Evolutionary conservation across 1,139 yeast genomes (phyloP), one percentile per base, ranked within the genome.

Genomic region (Suhomyces choctaworum): DNA sequence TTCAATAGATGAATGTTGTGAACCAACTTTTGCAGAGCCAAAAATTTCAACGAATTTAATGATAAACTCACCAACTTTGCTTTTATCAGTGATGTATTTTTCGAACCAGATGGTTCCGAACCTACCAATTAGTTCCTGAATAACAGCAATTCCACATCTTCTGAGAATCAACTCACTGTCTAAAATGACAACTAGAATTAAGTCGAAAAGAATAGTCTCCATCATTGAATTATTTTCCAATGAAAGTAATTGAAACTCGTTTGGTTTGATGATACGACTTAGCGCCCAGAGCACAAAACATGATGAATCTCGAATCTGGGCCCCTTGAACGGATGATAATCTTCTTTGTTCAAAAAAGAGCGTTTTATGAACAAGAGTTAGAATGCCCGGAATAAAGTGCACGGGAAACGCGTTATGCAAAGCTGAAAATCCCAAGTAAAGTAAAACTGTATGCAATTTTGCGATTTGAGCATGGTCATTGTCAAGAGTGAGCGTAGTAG

Each of bases 81-180:
- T 47, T 16, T 50, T 50, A 5, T 43, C 39, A 10, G 48, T 42
- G 14, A 44, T 42, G 3, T 56, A 37, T 1, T 29, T 16, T 0
- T 32, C 27, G 32, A 65, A 64, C 5, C 66, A 37, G 2, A 34
- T 21, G 10, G 42, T 52, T 0, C 86, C 86, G 52, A 80, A 81
- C 27, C 97, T 64, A 0, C 97, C 97, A 3, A 87, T 57, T 7
- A 85, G 71, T 51, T 90, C 97, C 54, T 90, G 97, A 4, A 88
- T 52, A 0, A 95, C 94, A 0, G 97, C 96, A 9, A 88, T 69
- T 0, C 90, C 83, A 21, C 97, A 92, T 39, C 95, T 68, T 39
- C 96, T 67, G 10, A 89, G 76, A 38, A 81, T 70, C 19, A 87
- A 65, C 36, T 89, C 96, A 16, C 71, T 62, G 54, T 90, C 97